Base-by-base conservation (phyloP, 148 eudicot species). In the Cornus controversa region DNA sequence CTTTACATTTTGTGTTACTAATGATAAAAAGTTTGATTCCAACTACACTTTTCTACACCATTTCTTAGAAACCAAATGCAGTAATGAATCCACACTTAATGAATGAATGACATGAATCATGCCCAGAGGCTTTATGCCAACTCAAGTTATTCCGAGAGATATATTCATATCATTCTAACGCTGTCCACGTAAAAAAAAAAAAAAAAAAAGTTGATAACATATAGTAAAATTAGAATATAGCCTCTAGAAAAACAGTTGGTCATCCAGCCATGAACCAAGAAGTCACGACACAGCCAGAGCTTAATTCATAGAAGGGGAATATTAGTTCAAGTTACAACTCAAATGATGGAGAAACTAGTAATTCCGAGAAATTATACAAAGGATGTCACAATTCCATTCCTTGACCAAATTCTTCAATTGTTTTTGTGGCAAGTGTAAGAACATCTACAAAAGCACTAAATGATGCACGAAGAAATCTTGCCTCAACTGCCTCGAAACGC, bases 391-490 rank as follows among this genome's bases (percentile, higher is more conserved):
- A 54, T 77, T 77, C 81, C 16, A 73, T 71, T 70, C 74, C 81
- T 75, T 20, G 82, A 29, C 94, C 88, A 62, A 93, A 93, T 84
- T 91, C 89, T 86, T 95, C 97, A 4, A 95, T 90, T 25, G 99
- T 95, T 75, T 78, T 85, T 2, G 97, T 93, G 63, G 97, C 98
- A 45, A 96, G 97, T 2, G 87, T 87, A 64, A 96, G 88, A 74
- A 86, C 85, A 36, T 96, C 99, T 62, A 96, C 87, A 76, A 91
- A 93, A 42, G 96, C 93, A 68, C 89, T 89, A 71, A 83, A 91
- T 47, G 99, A 95, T 76, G 98, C 93, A 28, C 97, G 93, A 24
- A 95, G 99, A 83, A 95, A 93, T 86, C 98, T 95, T 71, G 96
- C 97, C 84, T 93, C 98, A 57, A 90, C 86, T 8, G 99, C 99